Evolutionary conservation across 495 filamentous ascomycete genomes (phyloP), one percentile per base, ranked within the genome.

Genomic region (Immersiella caudata): DNA sequence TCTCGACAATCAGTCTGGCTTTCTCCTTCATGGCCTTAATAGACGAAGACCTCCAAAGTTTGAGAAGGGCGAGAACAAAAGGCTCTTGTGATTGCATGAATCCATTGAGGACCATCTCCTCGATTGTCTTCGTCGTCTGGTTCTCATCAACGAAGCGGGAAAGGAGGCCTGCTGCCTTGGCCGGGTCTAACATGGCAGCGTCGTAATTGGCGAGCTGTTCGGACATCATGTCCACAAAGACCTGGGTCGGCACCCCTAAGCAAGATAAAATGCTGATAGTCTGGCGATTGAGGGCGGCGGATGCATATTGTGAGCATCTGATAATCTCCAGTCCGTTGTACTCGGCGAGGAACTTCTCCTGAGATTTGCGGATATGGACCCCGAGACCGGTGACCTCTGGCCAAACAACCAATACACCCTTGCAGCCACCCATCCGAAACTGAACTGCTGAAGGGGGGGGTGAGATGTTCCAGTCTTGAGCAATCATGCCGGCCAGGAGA

Each of bases 21-120:
- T 97, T 97, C 71, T 99, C 95, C 70, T 96, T 97, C 14, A 99
- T 84, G 29, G 87, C 80, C 66, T 93, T 94, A 67, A 93, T 83
- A 4, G 90, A 90, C 92, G 92, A 96, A 6, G 90, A 83, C 69
- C 87, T 84, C 93, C 93, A 96, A 1, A 95, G 79, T 7, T 84
- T 83, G 1, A 96, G 75, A 11, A 97, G 70, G 0, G 90, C 93
- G 51, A 85, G 86, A 52, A 93, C 78, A 73, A 97, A 99, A 0
- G 96, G 95, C 49, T 98, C 96, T 18, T 72, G 60, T 8, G 67
- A 64, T 36, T 85, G 72, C 86, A 93, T 90, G 78, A 99, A 98
- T 1, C 94, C 94, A 67, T 91, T 85, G 0, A 79, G 70, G 18
- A 98, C 81, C 87, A 98, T 91, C 20, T 83, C 77, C 1, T 92